Base-by-base conservation (phyloP, 2,329 filamentous ascomycete genomes). In the Fusarium nelsonii region DNA sequence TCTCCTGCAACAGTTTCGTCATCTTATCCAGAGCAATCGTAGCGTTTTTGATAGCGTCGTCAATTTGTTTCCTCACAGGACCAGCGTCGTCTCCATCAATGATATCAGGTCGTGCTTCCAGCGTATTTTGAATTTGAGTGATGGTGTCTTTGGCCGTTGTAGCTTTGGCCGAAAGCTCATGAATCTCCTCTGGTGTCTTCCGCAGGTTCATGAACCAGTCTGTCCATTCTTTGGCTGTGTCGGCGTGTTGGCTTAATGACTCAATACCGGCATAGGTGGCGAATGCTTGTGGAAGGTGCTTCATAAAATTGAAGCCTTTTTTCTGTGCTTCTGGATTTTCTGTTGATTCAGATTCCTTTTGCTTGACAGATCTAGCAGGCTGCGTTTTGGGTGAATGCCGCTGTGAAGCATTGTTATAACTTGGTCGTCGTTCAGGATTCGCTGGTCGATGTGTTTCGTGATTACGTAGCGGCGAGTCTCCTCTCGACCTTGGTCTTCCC, bases 221-320 rank as follows among this genome's bases (percentile, higher is more conserved):
- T 3, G 73, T 70, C 77, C 77, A 78, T 32, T 78, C 76, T 58
- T 78, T 78, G 23, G 76, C 77, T 4, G 71, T 75, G 44, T 77
- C 75, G 1, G 75, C 77, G 12, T 78, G 73, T 2, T 75, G 69
- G 1, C 70, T 67, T 1, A 78, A 55, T 0, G 69, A 65, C 6
- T 76, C 68, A 11, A 78, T 57, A 4, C 75, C 71, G 1, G 72
- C 69, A 39, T 77, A 76, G 2, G 77, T 73, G 0, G 68, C 73
- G 0, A 78, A 53, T 0, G 73, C 70, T 18, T 69, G 60, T 0
- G 76, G 74, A 20, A 78, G 68, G 3, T 74, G 66, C 7, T 68
- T 59, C 23, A 73, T 52, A 3, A 77, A 68, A 8, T 68, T 55
- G 1, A 50, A 46, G 3, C 41, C 39, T 15, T 67, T 58, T 39